phyloP scores from a whole-genome alignment of 1,284 basidiomycete species.

The Heimioporus retisporus region DNA sequence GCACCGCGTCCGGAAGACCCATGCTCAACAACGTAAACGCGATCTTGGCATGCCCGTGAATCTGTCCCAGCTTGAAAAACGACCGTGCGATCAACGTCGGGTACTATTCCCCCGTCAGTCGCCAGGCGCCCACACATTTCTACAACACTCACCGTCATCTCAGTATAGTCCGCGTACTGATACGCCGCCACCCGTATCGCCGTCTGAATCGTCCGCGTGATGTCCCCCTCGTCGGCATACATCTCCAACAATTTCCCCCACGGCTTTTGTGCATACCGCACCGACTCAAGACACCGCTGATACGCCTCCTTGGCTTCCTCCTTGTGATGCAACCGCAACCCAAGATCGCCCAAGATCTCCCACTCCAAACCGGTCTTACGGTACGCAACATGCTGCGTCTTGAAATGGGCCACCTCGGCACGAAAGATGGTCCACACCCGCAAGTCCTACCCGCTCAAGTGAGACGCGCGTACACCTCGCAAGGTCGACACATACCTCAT shows the following conservation, averaged over 20 bases:
- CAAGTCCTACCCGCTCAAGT: slow-evolving; percentile 66
- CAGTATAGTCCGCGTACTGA: slow-evolving; percentile 87
- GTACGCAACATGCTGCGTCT: slow-evolving; percentile 97
- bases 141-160: slow-evolving; percentile 75
- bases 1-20: slow-evolving; percentile 87
- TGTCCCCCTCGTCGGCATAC: slow-evolving; percentile 95
- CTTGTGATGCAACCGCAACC: slow-evolving; percentile 92
- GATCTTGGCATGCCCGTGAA: slow-evolving; percentile 97
- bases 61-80: slow-evolving; percentile 93
- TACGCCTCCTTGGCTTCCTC: slow-evolving; percentile 99
- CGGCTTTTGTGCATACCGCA: slow-evolving; percentile 91
- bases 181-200: slow-evolving; percentile 95
- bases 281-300: slow-evolving; percentile 91
- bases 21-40: slow-evolving; percentile 95
- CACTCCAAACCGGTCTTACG: slow-evolving; percentile 97
- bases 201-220: slow-evolving; percentile 91
- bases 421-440: slow-evolving; percentile 99
- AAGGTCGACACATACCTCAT: slow-evolving; percentile 73
- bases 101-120: slow-evolving; percentile 61
- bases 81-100: slow-evolving; percentile 92
- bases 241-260: slow-evolving; percentile 95
- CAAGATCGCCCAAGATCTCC: slow-evolving; percentile 98
- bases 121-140: not conserved
- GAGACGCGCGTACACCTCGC: too few relatives aligned
- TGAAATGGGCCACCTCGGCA: slow-evolving; percentile 99